phyloP scores from a whole-genome alignment of 805 yeast species.

The Diddensiella caesifluorescens region DNA sequence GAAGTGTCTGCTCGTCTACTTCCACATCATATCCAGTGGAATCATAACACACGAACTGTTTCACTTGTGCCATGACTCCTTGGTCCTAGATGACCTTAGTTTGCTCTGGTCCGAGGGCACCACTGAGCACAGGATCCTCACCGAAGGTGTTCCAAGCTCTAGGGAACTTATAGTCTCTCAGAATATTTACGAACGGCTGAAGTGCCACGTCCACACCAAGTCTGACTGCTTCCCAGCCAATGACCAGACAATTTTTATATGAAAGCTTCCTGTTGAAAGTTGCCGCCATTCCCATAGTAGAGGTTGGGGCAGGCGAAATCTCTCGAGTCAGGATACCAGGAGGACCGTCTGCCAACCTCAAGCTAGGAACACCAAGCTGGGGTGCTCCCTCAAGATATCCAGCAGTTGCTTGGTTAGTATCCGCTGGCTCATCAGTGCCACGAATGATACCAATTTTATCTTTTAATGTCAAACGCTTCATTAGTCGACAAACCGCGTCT shows the following conservation, averaged over 20 bases:
- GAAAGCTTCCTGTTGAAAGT: background rate
- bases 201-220: background rate
- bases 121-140: constrained; percentile 41
- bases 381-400: background rate
- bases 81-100: constrained; percentile 51
- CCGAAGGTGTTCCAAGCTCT: background rate
- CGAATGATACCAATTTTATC: no score
- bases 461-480: no score
- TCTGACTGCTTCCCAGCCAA: background rate
- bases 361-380: background rate
- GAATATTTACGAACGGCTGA: background rate
- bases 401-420: no score
- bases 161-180: background rate
- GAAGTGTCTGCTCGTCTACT: constrained; percentile 57
- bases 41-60: constrained; percentile 54
- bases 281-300: background rate
- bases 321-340: background rate
- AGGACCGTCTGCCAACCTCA: background rate
- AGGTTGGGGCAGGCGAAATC: background rate
- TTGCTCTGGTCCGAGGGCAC: constrained; percentile 46
- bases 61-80: constrained; percentile 50
- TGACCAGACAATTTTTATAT: background rate
- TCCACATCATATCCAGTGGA: constrained; percentile 50
- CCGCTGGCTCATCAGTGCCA: no score
- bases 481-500: no score